phyloP scores from a whole-genome alignment of 306 rosid species.

The Phaseolus lunatus region DNA sequence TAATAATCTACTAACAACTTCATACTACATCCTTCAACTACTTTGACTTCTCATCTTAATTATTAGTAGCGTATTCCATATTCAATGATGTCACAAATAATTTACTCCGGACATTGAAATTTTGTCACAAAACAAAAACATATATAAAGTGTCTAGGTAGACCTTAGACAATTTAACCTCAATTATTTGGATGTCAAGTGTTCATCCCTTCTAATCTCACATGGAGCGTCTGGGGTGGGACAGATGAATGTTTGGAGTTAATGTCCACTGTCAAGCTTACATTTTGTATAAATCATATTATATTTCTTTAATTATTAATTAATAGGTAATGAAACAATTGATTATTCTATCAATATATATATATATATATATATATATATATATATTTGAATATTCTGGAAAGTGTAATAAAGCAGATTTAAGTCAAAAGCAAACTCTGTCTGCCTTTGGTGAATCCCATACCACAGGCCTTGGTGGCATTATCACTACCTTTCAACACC shows the following conservation, averaged over 20 bases:
- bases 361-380: no score
- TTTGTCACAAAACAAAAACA: not conserved
- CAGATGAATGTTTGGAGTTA: not conserved
- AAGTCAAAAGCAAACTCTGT: not conserved
- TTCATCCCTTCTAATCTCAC: constrained; percentile 1
- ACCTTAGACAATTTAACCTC: not conserved
- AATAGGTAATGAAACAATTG: not conserved
- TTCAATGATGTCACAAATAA: not conserved
- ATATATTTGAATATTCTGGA: not conserved
- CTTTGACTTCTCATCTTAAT: constrained; percentile 4
- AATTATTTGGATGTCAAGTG: not conserved
- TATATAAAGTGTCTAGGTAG: not conserved
- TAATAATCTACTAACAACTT: no score
- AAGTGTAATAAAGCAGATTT: not conserved
- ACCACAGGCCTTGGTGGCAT: not conserved
- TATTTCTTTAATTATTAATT: not conserved
- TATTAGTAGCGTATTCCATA: not conserved
- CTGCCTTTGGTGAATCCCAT: not conserved
- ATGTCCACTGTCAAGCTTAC: not conserved
- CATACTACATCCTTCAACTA: not conserved
- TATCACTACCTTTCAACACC: not conserved
- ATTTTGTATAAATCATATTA: not conserved
- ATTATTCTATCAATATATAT: not conserved
- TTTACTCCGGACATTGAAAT: not conserved
- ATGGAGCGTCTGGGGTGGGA: not conserved